Conservation (phyloP, 306 rosid genomes). For the Quercus ilex region DNA sequence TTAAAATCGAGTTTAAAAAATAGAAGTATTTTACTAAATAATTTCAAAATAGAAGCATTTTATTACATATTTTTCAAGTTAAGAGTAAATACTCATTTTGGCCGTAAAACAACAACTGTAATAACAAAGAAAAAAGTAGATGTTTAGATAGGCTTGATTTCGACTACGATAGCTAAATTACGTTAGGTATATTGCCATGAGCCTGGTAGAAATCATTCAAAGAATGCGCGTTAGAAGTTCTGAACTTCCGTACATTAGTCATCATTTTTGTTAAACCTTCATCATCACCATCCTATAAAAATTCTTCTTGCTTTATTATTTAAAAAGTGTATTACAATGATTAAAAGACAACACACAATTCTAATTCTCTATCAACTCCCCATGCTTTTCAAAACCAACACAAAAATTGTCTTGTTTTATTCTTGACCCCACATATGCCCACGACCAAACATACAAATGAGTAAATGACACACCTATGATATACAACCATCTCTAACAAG, state of each 20-base stretch:
- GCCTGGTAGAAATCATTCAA: neutral
- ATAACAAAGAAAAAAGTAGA: neutral
- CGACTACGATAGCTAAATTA: neutral
- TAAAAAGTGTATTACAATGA: neutral
- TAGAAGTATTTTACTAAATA: fast-evolving
- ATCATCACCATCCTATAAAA: neutral
- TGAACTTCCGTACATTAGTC: neutral
- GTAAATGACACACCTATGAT: too few species aligned
- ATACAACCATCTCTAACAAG: too few species aligned
- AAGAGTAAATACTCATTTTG: too few species aligned
- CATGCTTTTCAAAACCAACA: too few species aligned
- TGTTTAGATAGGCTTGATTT: neutral
- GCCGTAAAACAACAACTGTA: too few species aligned
- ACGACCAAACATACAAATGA: too few species aligned
- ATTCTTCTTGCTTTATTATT: neutral
- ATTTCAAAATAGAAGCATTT: too few species aligned
- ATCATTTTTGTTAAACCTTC: neutral
- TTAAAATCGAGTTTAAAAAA: too few species aligned
- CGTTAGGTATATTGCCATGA: neutral
- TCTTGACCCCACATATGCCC: too few species aligned
- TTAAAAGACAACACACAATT: neutral
- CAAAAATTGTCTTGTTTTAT: too few species aligned
- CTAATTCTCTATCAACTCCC: neutral
- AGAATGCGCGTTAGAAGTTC: neutral
- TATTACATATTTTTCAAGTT: too few species aligned